phyloP scores from a whole-genome alignment of 1,139 yeast species.

The Groenewaldozyma sp. region DNA sequence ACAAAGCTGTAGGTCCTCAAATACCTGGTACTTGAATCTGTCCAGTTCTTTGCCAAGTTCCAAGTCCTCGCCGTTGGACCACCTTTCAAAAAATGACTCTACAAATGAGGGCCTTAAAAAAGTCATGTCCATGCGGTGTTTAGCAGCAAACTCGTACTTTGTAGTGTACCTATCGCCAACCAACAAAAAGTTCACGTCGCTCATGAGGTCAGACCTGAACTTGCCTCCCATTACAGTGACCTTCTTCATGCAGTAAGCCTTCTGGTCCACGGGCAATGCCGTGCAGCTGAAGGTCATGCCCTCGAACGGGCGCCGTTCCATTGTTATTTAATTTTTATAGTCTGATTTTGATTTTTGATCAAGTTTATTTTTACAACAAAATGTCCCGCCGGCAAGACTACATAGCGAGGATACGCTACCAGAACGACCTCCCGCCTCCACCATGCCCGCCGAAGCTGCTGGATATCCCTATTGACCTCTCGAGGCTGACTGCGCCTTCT shows the following conservation, averaged over 20 bases:
- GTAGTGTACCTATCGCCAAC: constrained; percentile 62
- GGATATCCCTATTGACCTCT: constrained; percentile 38
- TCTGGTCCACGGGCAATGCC: constrained; percentile 19
- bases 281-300: constrained; percentile 28
- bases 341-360: too few relatives aligned
- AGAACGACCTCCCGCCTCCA: constrained; percentile 87
- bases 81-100: constrained; percentile 37
- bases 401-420: constrained; percentile 77
- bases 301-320: constrained; percentile 16
- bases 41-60: constrained; percentile 24
- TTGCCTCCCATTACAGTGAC: constrained; percentile 56
- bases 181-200: constrained; percentile 55
- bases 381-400: constrained; percentile 58
- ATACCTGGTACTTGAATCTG: constrained; percentile 34
- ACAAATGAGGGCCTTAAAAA: constrained; percentile 46
- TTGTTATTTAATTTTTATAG: too few relatives aligned
- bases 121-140: constrained; percentile 48
- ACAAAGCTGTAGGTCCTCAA: constrained; percentile 42
- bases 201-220: constrained; percentile 51
- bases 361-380: too few relatives aligned
- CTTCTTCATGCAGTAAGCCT: constrained; percentile 19
- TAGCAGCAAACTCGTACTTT: constrained; percentile 57
- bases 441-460: constrained; percentile 83
- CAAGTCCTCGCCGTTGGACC: constrained; percentile 46
- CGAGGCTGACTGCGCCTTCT: constrained; percentile 47